These are phyloP conservation scores for Arabidopsis lyrata DNA, from an alignment of 441 rosid species.

Conservation along the genomic window DNA sequence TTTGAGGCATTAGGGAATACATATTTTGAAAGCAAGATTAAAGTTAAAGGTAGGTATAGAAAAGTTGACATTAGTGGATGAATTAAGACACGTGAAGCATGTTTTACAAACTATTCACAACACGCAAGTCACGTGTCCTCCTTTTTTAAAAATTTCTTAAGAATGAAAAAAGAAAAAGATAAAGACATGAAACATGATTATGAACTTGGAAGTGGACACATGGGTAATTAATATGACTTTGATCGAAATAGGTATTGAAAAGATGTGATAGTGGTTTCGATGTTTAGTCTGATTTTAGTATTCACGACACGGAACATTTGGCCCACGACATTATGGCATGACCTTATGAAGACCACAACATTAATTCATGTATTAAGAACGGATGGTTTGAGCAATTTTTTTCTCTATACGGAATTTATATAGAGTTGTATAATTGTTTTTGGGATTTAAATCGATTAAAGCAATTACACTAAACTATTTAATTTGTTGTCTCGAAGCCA, in stretches of 20 bases:
- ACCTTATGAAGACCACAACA: constrained; percentile 1
- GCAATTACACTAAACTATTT: no score
- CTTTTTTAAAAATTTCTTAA: neutral
- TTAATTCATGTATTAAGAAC: constrained; percentile 6
- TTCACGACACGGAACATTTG: constrained; percentile 35
- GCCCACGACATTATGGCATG: constrained; percentile 29
- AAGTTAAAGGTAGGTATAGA: constrained; percentile 31
- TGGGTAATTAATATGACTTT: constrained; percentile 25
- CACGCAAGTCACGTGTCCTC: constrained; percentile 36
- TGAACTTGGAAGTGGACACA: constrained; percentile 34
- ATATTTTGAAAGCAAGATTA: constrained; percentile 15
- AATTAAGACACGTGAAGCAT: constrained; percentile 44
- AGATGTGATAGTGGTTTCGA: constrained; percentile 23
- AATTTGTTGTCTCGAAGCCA: no score
- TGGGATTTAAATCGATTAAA: no score
- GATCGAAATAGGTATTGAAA: constrained; percentile 26
- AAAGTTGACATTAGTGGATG: constrained; percentile 28
- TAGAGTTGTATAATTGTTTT: neutral
- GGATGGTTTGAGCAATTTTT: no score
- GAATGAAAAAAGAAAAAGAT: neutral
- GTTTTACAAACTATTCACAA: constrained; percentile 24
- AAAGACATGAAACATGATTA: constrained; percentile 34
- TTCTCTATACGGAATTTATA: neutral
- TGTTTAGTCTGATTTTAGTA: constrained; percentile 30
- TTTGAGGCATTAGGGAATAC: neutral